phyloP scores from a whole-genome alignment of 2,329 filamentous ascomycete genomes.

The Ophiostoma australiae region DNA sequence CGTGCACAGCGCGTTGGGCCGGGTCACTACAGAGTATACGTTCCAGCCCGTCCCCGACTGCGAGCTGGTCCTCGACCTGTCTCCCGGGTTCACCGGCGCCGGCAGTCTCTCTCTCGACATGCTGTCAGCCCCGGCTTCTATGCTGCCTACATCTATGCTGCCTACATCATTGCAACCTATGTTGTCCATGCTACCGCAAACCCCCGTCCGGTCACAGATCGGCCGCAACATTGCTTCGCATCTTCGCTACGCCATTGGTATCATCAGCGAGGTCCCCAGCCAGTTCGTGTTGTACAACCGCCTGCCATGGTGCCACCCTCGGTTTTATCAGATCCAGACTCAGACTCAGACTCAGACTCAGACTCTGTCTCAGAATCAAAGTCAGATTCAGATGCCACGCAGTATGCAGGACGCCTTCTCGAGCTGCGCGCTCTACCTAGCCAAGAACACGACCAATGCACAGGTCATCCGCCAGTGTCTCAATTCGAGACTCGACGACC shows the following conservation, averaged over 20 bases:
- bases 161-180: no score
- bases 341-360: neutral
- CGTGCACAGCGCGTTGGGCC: neutral
- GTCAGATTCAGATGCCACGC: constrained; percentile 45
- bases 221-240: constrained; percentile 30
- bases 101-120: neutral
- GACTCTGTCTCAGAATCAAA: constrained; percentile 33
- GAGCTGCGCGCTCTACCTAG: constrained; percentile 49
- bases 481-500: neutral
- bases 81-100: neutral
- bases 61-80: neutral
- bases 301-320: constrained; percentile 51
- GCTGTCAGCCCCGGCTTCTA: neutral
- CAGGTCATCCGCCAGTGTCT: constrained; percentile 42
- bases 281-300: constrained; percentile 46
- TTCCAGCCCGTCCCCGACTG: neutral
- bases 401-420: constrained; percentile 51
- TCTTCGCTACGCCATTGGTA: constrained; percentile 44
- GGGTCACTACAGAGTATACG: neutral
- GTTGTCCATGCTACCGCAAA: neutral
- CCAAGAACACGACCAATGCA: constrained; percentile 46
- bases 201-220: neutral
- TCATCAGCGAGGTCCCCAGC: constrained; percentile 46
- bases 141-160: no score
- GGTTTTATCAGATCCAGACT: constrained; percentile 32